phyloP scores from a whole-genome alignment of 1,284 basidiomycete genomes.

The Melampsora americana region DNA sequence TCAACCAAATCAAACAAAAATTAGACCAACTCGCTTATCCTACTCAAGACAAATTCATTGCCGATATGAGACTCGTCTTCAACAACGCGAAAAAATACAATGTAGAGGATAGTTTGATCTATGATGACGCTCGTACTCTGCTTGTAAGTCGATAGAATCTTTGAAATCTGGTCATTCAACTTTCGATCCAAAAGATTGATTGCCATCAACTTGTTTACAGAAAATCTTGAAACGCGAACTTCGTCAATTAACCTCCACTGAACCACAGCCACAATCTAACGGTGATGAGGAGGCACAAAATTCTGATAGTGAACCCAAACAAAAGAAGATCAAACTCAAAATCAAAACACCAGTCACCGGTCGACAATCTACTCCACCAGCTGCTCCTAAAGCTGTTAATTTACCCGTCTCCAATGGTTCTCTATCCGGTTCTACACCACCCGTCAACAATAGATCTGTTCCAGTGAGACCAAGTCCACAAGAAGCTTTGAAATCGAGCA shows the following conservation, averaged over 20 bases:
- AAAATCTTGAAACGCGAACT: conserved; percentile 7
- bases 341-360: neutral
- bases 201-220: neutral
- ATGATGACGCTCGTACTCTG: conserved; percentile 48
- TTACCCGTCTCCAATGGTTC: neutral
- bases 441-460: neutral
- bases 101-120: conserved; percentile 46
- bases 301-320: conserved; percentile 16
- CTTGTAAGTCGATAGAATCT: conserved; percentile 43
- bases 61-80: conserved; percentile 49
- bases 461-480: neutral
- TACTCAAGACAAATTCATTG: conserved; percentile 45
- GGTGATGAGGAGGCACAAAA: neutral
- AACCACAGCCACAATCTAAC: neutral
- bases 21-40: conserved; percentile 44
- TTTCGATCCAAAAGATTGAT: neutral
- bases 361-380: neutral
- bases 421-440: neutral
- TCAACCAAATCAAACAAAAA: conserved; percentile 35
- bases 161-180: neutral
- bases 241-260: neutral
- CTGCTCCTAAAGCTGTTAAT: neutral
- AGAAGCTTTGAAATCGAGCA: neutral
- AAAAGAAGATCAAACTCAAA: conserved; percentile 30
- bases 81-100: conserved; percentile 50